Conservation (phyloP, 257 asterid species). For the Pogostemon cablin region DNA sequence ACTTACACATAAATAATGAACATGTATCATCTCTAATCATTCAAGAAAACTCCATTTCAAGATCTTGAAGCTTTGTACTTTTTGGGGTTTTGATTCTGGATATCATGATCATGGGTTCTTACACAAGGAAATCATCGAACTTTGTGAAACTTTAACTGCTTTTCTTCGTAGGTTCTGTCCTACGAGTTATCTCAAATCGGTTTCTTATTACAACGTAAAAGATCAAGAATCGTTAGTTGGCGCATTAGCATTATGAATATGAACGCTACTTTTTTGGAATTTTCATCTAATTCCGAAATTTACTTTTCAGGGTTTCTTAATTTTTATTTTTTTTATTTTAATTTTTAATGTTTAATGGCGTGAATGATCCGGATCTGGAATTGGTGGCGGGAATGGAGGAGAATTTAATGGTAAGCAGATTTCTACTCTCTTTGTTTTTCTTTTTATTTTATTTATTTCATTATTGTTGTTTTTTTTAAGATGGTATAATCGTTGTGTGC, state of each 20-base stretch:
- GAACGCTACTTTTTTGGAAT: background rate
- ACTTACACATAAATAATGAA: background rate
- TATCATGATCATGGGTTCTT: too few relatives aligned
- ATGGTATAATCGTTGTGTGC: too few relatives aligned
- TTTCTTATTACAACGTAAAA: background rate
- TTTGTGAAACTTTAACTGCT: conserved; percentile 18
- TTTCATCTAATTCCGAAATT: background rate
- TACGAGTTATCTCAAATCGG: background rate
- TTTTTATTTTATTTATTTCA: background rate
- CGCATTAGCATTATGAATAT: background rate
- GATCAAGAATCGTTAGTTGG: too few relatives aligned
- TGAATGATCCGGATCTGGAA: conserved; percentile 21
- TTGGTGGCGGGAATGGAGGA: conserved; percentile 53
- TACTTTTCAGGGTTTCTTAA: background rate
- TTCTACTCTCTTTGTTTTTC: background rate
- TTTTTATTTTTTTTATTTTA: background rate
- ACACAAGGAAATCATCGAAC: background rate
- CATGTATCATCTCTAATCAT: background rate
- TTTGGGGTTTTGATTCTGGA: conserved; percentile 12
- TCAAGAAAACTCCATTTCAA: too few relatives aligned
- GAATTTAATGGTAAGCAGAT: background rate
- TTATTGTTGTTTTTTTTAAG: too few relatives aligned
- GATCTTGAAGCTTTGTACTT: background rate
- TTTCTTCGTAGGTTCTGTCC: conserved; percentile 26
- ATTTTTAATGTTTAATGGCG: background rate